Conservation (phyloP, 352 stramenopile species). For the Aphanomyces astaci region DNA sequence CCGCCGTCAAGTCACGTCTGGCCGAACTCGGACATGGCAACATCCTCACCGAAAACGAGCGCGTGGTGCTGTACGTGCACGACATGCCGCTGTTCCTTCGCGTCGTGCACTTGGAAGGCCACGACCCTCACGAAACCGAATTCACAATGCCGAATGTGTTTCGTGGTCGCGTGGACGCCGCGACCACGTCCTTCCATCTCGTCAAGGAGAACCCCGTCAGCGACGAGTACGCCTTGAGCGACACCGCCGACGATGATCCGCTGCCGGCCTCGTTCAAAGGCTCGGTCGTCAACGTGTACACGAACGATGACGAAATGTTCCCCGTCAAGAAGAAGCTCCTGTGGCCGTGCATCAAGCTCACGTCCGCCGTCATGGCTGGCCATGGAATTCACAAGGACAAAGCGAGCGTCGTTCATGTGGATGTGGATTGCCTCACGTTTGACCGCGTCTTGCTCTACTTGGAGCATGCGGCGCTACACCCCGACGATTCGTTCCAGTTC, state of each 20-base stretch:
- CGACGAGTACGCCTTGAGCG: conserved; percentile 8
- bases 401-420: conserved; percentile 49
- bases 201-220: conserved; percentile 39
- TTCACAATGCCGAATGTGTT: conserved; percentile 82
- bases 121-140: conserved; percentile 67
- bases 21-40: conserved; percentile 44
- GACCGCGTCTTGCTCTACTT: conserved; percentile 85
- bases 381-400: conserved; percentile 64
- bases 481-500: conserved; percentile 64
- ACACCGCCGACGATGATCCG: not conserved
- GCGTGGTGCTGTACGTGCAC: conserved; percentile 45
- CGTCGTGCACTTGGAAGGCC: conserved; percentile 58
- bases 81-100: conserved; percentile 51
- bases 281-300: conserved; percentile 58
- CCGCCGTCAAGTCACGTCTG: conserved; percentile 31
- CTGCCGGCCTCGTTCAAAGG: conserved; percentile 4
- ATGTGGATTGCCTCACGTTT: conserved; percentile 84
- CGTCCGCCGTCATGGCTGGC: conserved; percentile 66
- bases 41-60: conserved; percentile 74
- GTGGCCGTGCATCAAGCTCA: conserved; percentile 84
- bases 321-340: conserved; percentile 85
- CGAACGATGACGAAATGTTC: conserved; percentile 83
- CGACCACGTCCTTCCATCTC: conserved; percentile 52
- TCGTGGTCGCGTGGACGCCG: conserved; percentile 45
- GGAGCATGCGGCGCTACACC: conserved; percentile 66